phyloP scores from a whole-genome alignment of 164 flowering plant species.

The Nelumbo lutea region DNA sequence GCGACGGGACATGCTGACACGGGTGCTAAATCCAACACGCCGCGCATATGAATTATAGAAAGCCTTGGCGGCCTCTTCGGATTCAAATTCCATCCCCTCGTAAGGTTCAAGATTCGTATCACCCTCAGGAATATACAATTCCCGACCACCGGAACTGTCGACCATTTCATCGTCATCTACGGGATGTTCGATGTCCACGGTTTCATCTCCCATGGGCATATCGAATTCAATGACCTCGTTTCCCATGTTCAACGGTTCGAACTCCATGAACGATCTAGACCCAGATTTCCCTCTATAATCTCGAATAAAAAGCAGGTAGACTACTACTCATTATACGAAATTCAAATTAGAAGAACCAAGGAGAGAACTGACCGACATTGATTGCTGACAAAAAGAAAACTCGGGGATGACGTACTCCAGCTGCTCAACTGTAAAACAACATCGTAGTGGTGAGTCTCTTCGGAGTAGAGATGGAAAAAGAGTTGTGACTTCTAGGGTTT shows the following conservation, averaged over 20 bases:
- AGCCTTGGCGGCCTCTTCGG: slow-evolving; percentile 44
- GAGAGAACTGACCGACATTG: slow-evolving; percentile 10
- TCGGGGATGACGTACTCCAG: background rate
- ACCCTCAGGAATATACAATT: slow-evolving; percentile 23
- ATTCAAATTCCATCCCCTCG: slow-evolving; percentile 48
- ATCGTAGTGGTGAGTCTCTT: background rate
- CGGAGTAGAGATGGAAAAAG: background rate
- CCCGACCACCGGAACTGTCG: slow-evolving; percentile 11
- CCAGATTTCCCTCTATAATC: background rate
- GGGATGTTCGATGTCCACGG: slow-evolving; percentile 26
- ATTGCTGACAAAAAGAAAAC: background rate
- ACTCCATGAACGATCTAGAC: slow-evolving; percentile 15
- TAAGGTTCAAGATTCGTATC: slow-evolving; percentile 34
- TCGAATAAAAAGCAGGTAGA: background rate
- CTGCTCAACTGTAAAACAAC: background rate
- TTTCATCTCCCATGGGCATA: slow-evolving; percentile 28
- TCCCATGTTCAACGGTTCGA: slow-evolving; percentile 24
- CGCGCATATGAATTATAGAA: slow-evolving; percentile 48
- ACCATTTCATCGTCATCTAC: slow-evolving; percentile 17
- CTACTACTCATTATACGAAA: slow-evolving; percentile 5
- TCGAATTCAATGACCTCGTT: slow-evolving; percentile 33
- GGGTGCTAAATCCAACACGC: slow-evolving; percentile 37
- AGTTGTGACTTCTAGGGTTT: too few relatives aligned
- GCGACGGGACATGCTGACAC: slow-evolving; percentile 37
- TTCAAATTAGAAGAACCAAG: background rate